Conservation (phyloP, 2,329 filamentous ascomycete genomes). For the Sordariomycetes sp. region DNA sequence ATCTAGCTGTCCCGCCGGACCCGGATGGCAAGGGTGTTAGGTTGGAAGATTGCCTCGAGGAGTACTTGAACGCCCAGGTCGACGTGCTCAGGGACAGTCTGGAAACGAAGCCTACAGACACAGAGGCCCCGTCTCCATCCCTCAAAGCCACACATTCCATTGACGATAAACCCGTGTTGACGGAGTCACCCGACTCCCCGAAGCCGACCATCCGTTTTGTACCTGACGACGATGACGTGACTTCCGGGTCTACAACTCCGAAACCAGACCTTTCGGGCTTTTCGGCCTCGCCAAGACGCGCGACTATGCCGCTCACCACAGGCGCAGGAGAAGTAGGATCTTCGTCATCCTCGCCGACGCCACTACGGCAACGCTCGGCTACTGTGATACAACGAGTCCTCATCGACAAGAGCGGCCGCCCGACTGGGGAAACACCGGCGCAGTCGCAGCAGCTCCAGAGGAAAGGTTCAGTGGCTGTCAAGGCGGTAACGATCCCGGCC, state of each 20-base stretch:
- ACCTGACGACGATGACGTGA: not conserved
- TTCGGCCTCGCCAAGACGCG: not conserved
- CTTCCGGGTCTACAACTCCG: not conserved
- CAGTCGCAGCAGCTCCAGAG: conserved; percentile 27
- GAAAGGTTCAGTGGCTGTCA: conserved; percentile 40
- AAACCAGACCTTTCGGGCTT: not conserved
- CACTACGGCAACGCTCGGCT: conserved; percentile 21
- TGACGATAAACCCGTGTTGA: conserved; percentile 33
- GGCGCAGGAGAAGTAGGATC: not conserved
- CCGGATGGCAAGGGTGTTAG: conserved; percentile 58
- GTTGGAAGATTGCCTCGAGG: conserved; percentile 82
- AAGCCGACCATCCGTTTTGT: conserved; percentile 1
- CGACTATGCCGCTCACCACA: not conserved
- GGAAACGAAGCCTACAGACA: conserved; percentile 23
- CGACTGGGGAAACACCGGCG: conserved; percentile 9
- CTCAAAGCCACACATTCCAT: too few species aligned
- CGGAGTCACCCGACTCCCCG: conserved; percentile 4
- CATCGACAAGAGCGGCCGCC: conserved; percentile 34
- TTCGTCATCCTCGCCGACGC: not conserved
- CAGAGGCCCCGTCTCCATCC: too few species aligned
- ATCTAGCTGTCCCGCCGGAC: conserved; percentile 76
- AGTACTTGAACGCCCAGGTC: conserved; percentile 89
- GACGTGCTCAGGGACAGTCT: conserved; percentile 68
- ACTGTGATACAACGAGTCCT: conserved; percentile 50
- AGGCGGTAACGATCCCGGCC: conserved; percentile 87